Conservation (phyloP, 441 rosid genomes). For the Populus trichocarpa region DNA sequence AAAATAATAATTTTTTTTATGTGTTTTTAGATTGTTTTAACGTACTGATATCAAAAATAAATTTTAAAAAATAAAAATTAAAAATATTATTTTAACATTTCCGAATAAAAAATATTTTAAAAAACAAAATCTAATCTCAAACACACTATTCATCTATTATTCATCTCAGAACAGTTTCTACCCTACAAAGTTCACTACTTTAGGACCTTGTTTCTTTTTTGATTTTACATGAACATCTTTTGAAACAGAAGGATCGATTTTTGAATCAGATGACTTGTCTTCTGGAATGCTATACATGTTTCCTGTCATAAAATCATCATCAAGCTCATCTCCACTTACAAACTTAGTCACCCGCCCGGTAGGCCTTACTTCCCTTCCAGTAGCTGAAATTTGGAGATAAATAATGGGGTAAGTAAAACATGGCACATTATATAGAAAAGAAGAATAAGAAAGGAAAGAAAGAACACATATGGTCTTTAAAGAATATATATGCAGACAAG, state of each 20-base stretch:
- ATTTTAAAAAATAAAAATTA: too few species aligned
- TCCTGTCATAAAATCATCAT: conserved; percentile 63
- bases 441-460: background rate
- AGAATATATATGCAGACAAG: background rate
- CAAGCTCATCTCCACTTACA: conserved; percentile 76
- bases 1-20: too few species aligned
- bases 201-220: conserved; percentile 58
- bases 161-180: conserved; percentile 10
- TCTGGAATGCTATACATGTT: conserved; percentile 31
- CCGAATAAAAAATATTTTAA: too few species aligned
- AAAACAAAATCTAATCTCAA: too few species aligned
- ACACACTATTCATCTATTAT: too few species aligned
- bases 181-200: conserved; percentile 65
- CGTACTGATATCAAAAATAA: too few species aligned
- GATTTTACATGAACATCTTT: conserved; percentile 20
- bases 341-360: conserved; percentile 63
- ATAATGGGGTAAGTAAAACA: background rate
- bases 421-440: background rate
- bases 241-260: background rate
- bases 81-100: too few species aligned
- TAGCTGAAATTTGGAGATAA: conserved; percentile 30
- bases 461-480: background rate
- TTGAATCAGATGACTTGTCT: conserved; percentile 1
- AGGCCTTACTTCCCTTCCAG: conserved; percentile 35
- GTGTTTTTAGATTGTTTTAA: too few species aligned